Conservation (phyloP, 1,284 basidiomycete genomes). For the Puccinia coronata region DNA sequence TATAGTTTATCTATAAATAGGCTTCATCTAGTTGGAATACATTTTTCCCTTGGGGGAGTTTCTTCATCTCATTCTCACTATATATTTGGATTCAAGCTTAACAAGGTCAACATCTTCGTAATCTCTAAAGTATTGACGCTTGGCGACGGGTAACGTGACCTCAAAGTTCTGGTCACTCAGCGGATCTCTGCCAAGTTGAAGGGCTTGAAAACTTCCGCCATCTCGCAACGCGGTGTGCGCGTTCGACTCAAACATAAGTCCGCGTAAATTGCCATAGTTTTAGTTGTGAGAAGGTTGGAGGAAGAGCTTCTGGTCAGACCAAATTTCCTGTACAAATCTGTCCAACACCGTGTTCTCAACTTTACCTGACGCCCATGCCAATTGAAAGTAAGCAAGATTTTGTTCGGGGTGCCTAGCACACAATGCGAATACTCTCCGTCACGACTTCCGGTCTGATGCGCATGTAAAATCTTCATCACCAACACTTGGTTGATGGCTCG, state of each 20-base stretch:
- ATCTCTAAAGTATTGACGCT: neutral
- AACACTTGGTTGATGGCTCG: neutral
- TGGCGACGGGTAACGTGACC: constrained; percentile 3
- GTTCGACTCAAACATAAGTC: neutral
- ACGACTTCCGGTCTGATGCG: neutral
- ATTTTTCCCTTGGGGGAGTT: too few species aligned
- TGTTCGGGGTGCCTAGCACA: constrained; percentile 6
- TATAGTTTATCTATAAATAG: too few species aligned
- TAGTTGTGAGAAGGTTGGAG: neutral
- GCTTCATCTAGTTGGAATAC: too few species aligned
- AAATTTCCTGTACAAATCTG: neutral
- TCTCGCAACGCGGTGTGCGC: constrained; percentile 9
- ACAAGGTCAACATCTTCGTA: neutral
- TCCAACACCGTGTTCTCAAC: neutral
- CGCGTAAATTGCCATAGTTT: neutral
- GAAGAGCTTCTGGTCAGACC: neutral
- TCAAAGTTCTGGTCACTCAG: neutral
- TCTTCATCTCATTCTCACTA: too few species aligned
- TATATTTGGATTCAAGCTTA: too few species aligned
- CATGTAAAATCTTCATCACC: neutral
- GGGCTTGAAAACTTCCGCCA: constrained; percentile 20
- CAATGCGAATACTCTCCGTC: constrained; percentile 12
- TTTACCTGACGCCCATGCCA: neutral
- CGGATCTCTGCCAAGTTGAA: neutral
- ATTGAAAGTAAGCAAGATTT: neutral